A percentile compares a stretch with the other conserved stretches of the same genome.
Conservation (phyloP, 768 basidiomycete species). For the Phallus indusiatus region DNA sequence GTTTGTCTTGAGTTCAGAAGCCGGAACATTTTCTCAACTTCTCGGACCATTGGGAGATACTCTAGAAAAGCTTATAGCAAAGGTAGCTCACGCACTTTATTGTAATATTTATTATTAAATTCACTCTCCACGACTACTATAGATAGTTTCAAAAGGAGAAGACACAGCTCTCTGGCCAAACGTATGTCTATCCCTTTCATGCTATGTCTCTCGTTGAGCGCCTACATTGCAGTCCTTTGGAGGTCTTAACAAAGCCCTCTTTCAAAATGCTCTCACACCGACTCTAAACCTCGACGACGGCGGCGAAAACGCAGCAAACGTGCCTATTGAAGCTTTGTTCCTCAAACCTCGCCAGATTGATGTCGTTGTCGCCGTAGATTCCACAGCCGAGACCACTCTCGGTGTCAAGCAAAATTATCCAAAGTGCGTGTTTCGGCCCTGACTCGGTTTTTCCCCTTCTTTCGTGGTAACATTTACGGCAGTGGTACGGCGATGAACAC, state of each 20-base stretch:
- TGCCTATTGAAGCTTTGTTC: slow-evolving; percentile 67
- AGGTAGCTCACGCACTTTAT: background rate
- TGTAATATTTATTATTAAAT: background rate
- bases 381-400: slow-evolving; percentile 35
- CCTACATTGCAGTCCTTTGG: background rate
- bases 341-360: slow-evolving; percentile 63
- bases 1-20: background rate
- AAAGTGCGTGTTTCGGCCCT: slow-evolving; percentile 35
- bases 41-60: slow-evolving; percentile 14
- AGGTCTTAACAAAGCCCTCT: slow-evolving; percentile 38
- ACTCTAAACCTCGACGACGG: slow-evolving; percentile 69
- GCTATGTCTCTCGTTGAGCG: slow-evolving; percentile 2
- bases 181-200: slow-evolving; percentile 15
- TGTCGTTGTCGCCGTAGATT: slow-evolving; percentile 68
- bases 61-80: background rate
- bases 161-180: slow-evolving; percentile 51
- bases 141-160: background rate
- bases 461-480: slow-evolving; percentile 5
- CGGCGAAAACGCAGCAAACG: slow-evolving; percentile 58
- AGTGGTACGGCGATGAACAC: slow-evolving; percentile 39
- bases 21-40: background rate
- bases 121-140: background rate
- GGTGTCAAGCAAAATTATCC: slow-evolving; percentile 46
- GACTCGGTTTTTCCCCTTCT: background rate
- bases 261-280: slow-evolving; percentile 40